Evolutionary conservation across 1,139 yeast species (phyloP), one percentile per base, ranked within the genome.

Genomic region (Candida labiduridarum): DNA sequence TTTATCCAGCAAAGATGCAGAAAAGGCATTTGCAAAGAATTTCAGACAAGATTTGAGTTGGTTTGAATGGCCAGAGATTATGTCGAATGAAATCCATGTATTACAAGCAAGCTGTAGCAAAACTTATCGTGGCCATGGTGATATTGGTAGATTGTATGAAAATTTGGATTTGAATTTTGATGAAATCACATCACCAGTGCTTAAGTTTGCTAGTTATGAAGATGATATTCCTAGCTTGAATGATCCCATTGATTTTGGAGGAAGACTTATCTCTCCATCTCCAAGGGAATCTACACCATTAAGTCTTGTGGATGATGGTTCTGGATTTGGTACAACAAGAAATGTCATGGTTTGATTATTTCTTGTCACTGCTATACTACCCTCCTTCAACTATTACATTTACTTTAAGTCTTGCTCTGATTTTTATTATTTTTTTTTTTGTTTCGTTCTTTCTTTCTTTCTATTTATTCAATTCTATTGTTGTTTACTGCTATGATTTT

Each of bases 1-100:
- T 57, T 60, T 82, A 54, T 71, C 80, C 5, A 61, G 64, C 14
- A 71, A 68, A 12, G 77, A 76, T 38, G 71, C 80, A 0, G 60
- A 58, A 27, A 65, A 63, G 25, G 60, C 76, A 25, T 72, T 78
- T 9, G 63, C 66, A 0, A 14, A 22, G 10, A 22, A 34, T 19
- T 51, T 41, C 14, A 44, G 52, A 7, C 72, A 72, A 47, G 53
- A 61, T 19, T 79, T 83, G 83, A 48, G 34, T 39, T 40, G 42
- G 19, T 39, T 41, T 29, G 46, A 49, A 34, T 52, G 56, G 57
- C 45, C 50, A 19, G 44, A 49, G 18, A 36, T 51, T 15, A 48
- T 51, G 38, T 39, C 42, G 14, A 33, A 41, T 3, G 46, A 46
- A 44, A 54, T 56, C 27, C 63, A 45, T 50, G 52, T 31, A 49